Evolutionary conservation across 2,329 filamentous ascomycete species (phyloP).

Genomic region (Ceratocystis cacaofunesta): DNA sequence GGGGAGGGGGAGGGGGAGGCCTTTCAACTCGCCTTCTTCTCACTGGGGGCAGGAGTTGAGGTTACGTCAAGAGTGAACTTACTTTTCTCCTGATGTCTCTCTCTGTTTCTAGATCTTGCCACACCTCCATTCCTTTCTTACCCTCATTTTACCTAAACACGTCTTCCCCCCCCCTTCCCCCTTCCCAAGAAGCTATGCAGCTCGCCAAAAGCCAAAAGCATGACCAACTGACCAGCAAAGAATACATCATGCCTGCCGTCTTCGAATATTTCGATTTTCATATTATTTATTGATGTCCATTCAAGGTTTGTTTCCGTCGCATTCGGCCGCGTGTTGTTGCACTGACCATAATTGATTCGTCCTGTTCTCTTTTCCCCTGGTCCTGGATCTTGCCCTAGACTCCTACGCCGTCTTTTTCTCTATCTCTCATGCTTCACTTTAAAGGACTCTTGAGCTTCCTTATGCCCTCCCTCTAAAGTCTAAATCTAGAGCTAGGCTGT

Average conservation of each 20-base stretch:
- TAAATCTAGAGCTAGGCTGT: too few relatives aligned
- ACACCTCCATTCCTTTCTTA: background rate
- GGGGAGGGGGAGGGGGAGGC: too few relatives aligned
- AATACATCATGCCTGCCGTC: background rate
- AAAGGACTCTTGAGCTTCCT: too few relatives aligned
- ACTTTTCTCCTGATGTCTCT: background rate
- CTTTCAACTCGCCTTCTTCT: too few relatives aligned
- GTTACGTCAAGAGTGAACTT: background rate
- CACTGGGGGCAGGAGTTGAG: background rate
- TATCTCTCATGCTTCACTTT: too few relatives aligned
- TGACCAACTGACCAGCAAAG: background rate
- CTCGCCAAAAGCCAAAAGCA: background rate
- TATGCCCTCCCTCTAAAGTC: too few relatives aligned
- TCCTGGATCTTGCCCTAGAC: background rate
- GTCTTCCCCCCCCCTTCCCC: background rate
- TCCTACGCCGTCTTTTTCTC: too few relatives aligned
- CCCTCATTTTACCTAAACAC: background rate
- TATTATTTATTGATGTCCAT: background rate
- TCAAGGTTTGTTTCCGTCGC: conserved; percentile 8
- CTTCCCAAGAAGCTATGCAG: background rate
- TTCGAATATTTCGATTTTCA: background rate
- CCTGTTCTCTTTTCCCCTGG: background rate
- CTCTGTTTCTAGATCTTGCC: background rate
- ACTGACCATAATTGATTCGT: background rate
- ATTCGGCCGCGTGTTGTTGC: background rate